phyloP scores from a whole-genome alignment of 1,284 basidiomycete genomes.

The Pseudozyma sp. region DNA sequence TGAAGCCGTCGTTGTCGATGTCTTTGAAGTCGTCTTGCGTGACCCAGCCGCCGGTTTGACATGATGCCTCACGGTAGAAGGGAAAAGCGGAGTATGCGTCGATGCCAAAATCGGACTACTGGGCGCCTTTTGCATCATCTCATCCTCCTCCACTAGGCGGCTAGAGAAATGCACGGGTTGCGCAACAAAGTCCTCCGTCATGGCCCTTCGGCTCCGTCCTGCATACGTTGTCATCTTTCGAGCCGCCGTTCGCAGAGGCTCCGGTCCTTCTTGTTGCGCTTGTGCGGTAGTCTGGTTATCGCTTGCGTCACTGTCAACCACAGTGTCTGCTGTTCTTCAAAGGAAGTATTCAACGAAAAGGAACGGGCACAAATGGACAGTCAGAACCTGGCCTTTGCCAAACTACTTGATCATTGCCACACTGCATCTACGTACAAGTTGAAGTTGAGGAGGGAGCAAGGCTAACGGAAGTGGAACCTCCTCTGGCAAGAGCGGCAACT shows the following conservation, averaged over 20 bases:
- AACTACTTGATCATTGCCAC: no score
- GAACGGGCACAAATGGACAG: slow-evolving; percentile 8
- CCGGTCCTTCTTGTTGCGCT: neutral
- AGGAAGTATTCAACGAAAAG: neutral
- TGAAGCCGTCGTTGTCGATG: neutral
- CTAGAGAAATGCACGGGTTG: neutral
- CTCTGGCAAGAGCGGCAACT: slow-evolving; percentile 29
- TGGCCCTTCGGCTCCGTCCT: slow-evolving; percentile 36
- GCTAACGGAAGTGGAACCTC: slow-evolving; percentile 26
- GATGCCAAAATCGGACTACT: slow-evolving; percentile 38
- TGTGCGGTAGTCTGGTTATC: neutral
- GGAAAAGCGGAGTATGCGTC: slow-evolving; percentile 20
- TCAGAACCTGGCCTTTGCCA: slow-evolving; percentile 5
- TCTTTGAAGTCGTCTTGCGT: slow-evolving; percentile 21
- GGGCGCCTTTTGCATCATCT: slow-evolving; percentile 17
- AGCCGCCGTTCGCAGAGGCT: slow-evolving; percentile 10
- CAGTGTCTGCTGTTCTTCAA: slow-evolving; percentile 11
- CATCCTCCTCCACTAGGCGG: slow-evolving; percentile 11
- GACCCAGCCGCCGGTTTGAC: slow-evolving; percentile 6
- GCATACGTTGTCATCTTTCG: slow-evolving; percentile 42
- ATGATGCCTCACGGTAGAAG: slow-evolving; percentile 4
- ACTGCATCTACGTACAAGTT: slow-evolving; percentile 44
- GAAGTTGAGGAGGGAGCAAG: slow-evolving; percentile 10
- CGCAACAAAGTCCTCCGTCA: slow-evolving; percentile 32
- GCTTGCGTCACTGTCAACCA: neutral